These are phyloP conservation scores for Penicillium italicum DNA, from an alignment of 2,329 filamentous ascomycete genomes.

Conservation along the genomic window DNA sequence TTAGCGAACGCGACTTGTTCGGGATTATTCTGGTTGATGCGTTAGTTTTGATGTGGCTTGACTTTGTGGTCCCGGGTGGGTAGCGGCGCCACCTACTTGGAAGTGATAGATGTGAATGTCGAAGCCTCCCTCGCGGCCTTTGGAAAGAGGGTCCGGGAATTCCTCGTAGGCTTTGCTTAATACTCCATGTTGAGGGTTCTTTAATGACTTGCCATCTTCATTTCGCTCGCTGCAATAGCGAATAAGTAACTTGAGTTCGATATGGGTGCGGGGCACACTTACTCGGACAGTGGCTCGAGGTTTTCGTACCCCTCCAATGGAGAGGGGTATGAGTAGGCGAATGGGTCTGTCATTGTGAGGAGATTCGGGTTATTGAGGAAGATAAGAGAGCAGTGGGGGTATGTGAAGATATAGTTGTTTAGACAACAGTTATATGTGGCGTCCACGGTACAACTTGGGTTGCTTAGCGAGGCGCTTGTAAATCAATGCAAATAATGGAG, in stretches of 20 bases:
- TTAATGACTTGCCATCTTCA: slow-evolving; percentile 72
- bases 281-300: slow-evolving; percentile 47
- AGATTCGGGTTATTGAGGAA: neutral
- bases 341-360: slow-evolving; percentile 48
- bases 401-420: neutral
- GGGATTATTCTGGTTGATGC: slow-evolving; percentile 49
- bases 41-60: neutral
- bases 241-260: neutral
- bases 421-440: neutral
- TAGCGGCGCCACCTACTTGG: slow-evolving; percentile 38
- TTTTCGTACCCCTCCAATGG: slow-evolving; percentile 53
- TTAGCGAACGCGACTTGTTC: slow-evolving; percentile 64
- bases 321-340: slow-evolving; percentile 53
- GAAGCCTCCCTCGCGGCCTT: slow-evolving; percentile 67
- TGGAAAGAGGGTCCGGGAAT: slow-evolving; percentile 67
- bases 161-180: slow-evolving; percentile 66
- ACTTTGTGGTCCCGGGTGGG: neutral
- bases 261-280: slow-evolving; percentile 15
- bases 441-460: neutral
- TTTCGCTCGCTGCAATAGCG: slow-evolving; percentile 49
- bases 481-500: slow-evolving; percentile 4
- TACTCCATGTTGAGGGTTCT: slow-evolving; percentile 60
- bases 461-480: neutral
- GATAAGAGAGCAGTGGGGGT: neutral
- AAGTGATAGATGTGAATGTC: slow-evolving; percentile 86